Conservation (phyloP, 495 filamentous ascomycete species). For the Penicillium manginii region DNA sequence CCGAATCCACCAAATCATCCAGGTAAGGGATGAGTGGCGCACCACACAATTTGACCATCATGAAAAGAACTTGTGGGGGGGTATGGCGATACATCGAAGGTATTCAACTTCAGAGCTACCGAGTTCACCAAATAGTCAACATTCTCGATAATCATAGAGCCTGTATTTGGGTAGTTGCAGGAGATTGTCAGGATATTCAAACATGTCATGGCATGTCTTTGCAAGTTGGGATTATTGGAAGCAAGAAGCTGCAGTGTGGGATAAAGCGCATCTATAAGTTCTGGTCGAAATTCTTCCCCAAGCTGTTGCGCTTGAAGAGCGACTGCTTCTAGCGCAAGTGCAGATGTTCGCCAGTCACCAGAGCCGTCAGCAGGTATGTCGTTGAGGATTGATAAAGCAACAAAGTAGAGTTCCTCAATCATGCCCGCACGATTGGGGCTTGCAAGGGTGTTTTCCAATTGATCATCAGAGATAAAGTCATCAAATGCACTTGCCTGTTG, state of each 20-base stretch:
- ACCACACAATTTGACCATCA: constrained; percentile 92
- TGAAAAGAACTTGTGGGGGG: constrained; percentile 84
- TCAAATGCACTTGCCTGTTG: constrained; percentile 58
- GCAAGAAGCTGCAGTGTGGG: constrained; percentile 86
- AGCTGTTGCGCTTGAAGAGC: constrained; percentile 72
- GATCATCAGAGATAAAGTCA: constrained; percentile 61
- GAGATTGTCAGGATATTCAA: constrained; percentile 76
- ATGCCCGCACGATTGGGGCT: constrained; percentile 54
- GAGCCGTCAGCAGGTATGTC: constrained; percentile 50
- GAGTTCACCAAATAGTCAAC: constrained; percentile 97
- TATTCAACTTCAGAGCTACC: constrained; percentile 84
- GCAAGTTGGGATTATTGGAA: constrained; percentile 66
- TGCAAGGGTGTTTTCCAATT: constrained; percentile 36
- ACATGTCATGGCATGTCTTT: constrained; percentile 80
- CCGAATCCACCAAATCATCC: constrained; percentile 85
- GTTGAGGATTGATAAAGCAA: constrained; percentile 67
- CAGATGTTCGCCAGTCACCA: constrained; percentile 70
- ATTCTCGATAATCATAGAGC: constrained; percentile 84
- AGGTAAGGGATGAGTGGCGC: constrained; percentile 82
- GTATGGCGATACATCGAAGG: constrained; percentile 87
- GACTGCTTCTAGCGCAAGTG: constrained; percentile 74
- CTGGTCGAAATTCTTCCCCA: constrained; percentile 71
- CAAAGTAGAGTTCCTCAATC: constrained; percentile 79
- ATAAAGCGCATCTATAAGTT: constrained; percentile 91
- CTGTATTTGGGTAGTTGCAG: constrained; percentile 75